A percentile compares a stretch with the other conserved stretches of the same genome.
These are phyloP conservation scores for Phylloporus scabripes DNA, from an alignment of 768 basidiomycete species.

Conservation along the genomic window DNA sequence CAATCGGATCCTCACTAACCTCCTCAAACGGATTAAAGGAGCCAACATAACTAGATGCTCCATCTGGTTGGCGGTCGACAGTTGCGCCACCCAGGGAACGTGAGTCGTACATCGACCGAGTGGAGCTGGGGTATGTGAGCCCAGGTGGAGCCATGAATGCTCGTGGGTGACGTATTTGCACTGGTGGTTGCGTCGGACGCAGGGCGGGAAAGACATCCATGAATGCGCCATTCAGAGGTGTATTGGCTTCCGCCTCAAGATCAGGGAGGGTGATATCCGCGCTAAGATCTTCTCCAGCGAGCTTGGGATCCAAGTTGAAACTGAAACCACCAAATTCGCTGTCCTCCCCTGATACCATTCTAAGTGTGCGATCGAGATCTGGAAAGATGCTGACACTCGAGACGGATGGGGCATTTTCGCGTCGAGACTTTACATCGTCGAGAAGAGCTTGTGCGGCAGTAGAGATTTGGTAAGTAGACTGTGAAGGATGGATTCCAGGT, in stretches of 20 bases:
- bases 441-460: constrained; percentile 78
- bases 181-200: constrained; percentile 30
- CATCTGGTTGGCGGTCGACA: constrained; percentile 43
- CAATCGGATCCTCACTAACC: constrained; percentile 40
- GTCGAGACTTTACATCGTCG: constrained; percentile 74
- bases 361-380: constrained; percentile 80
- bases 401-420: constrained; percentile 48
- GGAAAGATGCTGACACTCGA: constrained; percentile 67
- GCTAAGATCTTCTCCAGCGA: constrained; percentile 46
- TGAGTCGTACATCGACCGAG: constrained; percentile 55
- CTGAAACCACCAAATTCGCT: constrained; percentile 66
- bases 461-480: constrained; percentile 74
- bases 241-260: constrained; percentile 40
- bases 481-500: constrained; percentile 38
- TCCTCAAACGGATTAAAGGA: constrained; percentile 82
- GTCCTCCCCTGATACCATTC: constrained; percentile 61
- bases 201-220: constrained; percentile 67
- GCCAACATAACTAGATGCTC: constrained; percentile 55
- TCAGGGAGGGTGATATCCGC: constrained; percentile 42
- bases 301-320: constrained; percentile 80
- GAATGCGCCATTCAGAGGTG: constrained; percentile 62
- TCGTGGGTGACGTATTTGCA: constrained; percentile 22
- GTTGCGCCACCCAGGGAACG: constrained; percentile 35
- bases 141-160: constrained; percentile 49
- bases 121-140: constrained; percentile 42